phyloP scores from a whole-genome alignment of 805 yeast species.

The Candida mattraensis region DNA sequence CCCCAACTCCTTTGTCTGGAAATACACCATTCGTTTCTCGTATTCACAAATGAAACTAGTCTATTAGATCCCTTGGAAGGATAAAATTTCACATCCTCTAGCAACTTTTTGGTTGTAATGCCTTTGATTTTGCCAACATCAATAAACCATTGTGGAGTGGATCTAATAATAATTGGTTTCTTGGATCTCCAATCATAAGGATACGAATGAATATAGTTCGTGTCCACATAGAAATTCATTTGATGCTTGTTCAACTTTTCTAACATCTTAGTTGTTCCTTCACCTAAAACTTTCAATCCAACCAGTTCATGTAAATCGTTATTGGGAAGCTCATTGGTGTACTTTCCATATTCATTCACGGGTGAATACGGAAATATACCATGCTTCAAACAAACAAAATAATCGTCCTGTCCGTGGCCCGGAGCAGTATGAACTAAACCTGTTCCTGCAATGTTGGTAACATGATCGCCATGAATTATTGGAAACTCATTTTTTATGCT shows the following conservation, averaged over 20 bases:
- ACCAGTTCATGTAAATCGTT: constrained; percentile 40
- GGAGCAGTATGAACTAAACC: constrained; percentile 98
- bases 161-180: constrained; percentile 88
- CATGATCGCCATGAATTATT: constrained; percentile 77
- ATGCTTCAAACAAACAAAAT: constrained; percentile 60
- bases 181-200: constrained; percentile 98
- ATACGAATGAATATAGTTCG: constrained; percentile 71
- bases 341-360: constrained; percentile 74
- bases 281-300: constrained; percentile 62
- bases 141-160: constrained; percentile 97
- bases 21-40: constrained; percentile 95
- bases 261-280: constrained; percentile 52
- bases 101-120: constrained; percentile 56
- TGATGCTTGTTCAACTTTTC: constrained; percentile 39
- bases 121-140: constrained; percentile 74
- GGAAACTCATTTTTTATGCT: constrained; percentile 42
- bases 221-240: constrained; percentile 50
- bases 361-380: constrained; percentile 67
- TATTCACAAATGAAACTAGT: constrained; percentile 65
- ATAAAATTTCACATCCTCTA: constrained; percentile 58
- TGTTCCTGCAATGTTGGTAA: constrained; percentile 79
- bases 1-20: constrained; percentile 98
- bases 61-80: constrained; percentile 77
- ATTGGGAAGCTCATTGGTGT: constrained; percentile 49
- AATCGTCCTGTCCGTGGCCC: constrained; percentile 96